Base-by-base conservation (phyloP, 2,329 filamentous ascomycete species). In the Fusarium globosum region DNA sequence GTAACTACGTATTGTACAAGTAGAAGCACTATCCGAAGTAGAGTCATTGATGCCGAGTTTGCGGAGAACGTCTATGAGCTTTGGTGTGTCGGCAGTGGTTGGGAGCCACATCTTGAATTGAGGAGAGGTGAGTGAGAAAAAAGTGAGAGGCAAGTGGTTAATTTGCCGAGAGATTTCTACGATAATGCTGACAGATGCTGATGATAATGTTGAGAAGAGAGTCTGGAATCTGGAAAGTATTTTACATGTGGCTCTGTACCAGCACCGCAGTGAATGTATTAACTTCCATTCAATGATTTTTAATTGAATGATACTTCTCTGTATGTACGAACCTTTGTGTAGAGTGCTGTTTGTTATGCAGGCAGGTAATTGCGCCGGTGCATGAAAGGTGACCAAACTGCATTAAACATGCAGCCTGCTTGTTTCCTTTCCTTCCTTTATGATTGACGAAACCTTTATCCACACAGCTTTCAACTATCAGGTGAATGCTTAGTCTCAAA, bases 271-370 rank as follows among this genome's bases (percentile, higher is more conserved):
- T 46, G 18, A 28, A 28, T 10, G 12, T 8, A 20, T 16, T 26
- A 20, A 1, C 4, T 7, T 5, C 20, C 7, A 5, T 20, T 26
- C 12, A 14, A 20, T 28, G 18, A 14, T 7, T 26, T 20, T 28
- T 14, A 4, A 14, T 46, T 28, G 12, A 14, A 8, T 20, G 8
- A 14, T 10, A 7, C 4, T 28, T 5, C 8, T 20, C 0, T 28
- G 2, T 18, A 1, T 13, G 0, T 13, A 10, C 10, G 23, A 20
- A 28, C 8, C 23, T 46, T 46, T 21, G 43, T 46, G 6, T 46
- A 1, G 23, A 6, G 12, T 28, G 23, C 4, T 46, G 43, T 46
- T 46, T 28, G 43, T 20, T 28, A 14, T 5, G 12, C 4, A 20
- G 42, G 16, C 42, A 45, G 16, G 12, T 12, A 11, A 13, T 45